Conservation (phyloP, 805 yeast genomes). For the Starmerella tilneyi region DNA sequence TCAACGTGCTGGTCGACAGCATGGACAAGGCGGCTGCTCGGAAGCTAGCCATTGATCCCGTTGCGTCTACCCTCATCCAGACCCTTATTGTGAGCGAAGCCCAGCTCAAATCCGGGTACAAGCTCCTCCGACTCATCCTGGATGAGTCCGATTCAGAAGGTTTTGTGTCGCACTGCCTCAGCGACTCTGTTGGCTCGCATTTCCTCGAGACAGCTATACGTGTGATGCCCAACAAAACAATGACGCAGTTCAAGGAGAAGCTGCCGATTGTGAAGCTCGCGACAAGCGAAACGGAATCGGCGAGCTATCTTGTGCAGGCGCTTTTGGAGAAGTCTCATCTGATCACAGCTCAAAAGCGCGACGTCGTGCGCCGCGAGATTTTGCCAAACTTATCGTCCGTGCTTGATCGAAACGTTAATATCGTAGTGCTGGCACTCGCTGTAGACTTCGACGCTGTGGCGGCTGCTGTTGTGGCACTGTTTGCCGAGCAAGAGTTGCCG, state of each 20-base stretch:
- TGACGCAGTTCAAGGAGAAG: slow-evolving; percentile 55
- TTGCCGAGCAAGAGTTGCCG: slow-evolving; percentile 19
- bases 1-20: slow-evolving; percentile 26
- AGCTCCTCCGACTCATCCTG: slow-evolving; percentile 12
- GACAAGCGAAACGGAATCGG: slow-evolving; percentile 56
- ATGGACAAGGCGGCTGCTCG: slow-evolving; percentile 45
- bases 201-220: slow-evolving; percentile 66
- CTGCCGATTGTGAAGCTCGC: slow-evolving; percentile 61
- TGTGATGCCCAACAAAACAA: slow-evolving; percentile 54
- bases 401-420: slow-evolving; percentile 1
- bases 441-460: slow-evolving; percentile 23
- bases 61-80: slow-evolving; percentile 73
- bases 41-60: slow-evolving; percentile 62
- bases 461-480: slow-evolving; percentile 19
- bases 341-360: slow-evolving; percentile 6
- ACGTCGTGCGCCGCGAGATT: slow-evolving; percentile 11
- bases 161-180: slow-evolving; percentile 69
- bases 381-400: neutral
- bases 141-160: slow-evolving; percentile 41
- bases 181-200: slow-evolving; percentile 90
- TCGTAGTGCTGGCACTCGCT: slow-evolving; percentile 9
- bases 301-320: slow-evolving; percentile 67
- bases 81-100: slow-evolving; percentile 19
- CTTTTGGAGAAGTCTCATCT: slow-evolving; percentile 37
- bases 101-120: slow-evolving; percentile 11